phyloP scores from a whole-genome alignment of 768 basidiomycete species.

The Serpula lacrymans region DNA sequence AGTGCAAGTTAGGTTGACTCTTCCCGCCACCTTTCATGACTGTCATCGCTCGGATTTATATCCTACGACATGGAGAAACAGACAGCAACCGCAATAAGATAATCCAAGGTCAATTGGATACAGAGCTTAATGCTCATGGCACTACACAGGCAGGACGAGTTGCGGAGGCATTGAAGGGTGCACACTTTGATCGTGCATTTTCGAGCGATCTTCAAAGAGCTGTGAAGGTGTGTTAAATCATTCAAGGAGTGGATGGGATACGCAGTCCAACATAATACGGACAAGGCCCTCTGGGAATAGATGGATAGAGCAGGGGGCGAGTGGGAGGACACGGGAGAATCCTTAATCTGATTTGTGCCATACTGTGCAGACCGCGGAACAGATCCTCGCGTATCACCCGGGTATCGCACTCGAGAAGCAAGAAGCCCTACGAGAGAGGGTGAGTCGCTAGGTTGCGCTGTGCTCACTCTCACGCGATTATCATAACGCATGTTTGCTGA shows the following conservation, averaged over 20 bases:
- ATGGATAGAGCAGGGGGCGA: too few relatives aligned
- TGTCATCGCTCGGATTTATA: conserved; percentile 47
- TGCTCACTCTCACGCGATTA: not conserved
- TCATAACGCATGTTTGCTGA: too few relatives aligned
- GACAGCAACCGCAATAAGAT: conserved; percentile 58
- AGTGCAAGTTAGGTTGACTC: too few relatives aligned
- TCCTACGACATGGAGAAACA: conserved; percentile 81
- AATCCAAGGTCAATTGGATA: conserved; percentile 77
- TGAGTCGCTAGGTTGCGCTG: conserved; percentile 27
- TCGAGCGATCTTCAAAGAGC: conserved; percentile 75
- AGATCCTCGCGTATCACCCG: conserved; percentile 52
- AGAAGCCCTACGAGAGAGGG: conserved; percentile 61
- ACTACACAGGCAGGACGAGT: conserved; percentile 54
- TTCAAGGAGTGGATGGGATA: too few relatives aligned
- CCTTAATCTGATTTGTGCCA: too few relatives aligned
- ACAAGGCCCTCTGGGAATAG: too few relatives aligned
- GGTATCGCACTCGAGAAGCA: conserved; percentile 40
- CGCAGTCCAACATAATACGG: too few relatives aligned
- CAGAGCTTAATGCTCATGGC: conserved; percentile 60
- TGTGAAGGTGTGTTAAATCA: conserved; percentile 45
- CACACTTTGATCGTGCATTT: conserved; percentile 57
- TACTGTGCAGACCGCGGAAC: conserved; percentile 58
- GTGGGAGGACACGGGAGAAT: too few relatives aligned
- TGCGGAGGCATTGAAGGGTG: conserved; percentile 48
- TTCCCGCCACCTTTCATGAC: conserved; percentile 15